Conservation (phyloP, 805 yeast species). For the Brettanomyces custersianus region DNA sequence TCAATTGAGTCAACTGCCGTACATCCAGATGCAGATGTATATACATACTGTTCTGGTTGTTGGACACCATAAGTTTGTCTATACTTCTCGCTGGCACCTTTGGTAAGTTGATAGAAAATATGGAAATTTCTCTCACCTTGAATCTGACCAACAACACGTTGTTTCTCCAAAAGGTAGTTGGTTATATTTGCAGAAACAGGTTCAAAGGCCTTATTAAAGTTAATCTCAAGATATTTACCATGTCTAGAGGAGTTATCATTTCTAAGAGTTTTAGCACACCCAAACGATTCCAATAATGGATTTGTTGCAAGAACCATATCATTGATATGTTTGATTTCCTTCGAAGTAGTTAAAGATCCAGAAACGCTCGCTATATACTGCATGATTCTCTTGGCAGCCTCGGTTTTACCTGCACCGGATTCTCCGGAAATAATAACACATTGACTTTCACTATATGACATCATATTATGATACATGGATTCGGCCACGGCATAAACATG, state of each 20-base stretch:
- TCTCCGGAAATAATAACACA: constrained; percentile 98
- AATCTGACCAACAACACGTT: constrained; percentile 94
- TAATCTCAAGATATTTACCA: constrained; percentile 89
- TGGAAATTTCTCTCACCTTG: constrained; percentile 92
- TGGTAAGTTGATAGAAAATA: constrained; percentile 91
- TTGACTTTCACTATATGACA: constrained; percentile 88
- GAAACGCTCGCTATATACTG: constrained; percentile 90
- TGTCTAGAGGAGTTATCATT: constrained; percentile 87
- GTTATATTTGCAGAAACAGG: constrained; percentile 96
- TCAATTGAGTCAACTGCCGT: constrained; percentile 80
- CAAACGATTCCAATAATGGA: constrained; percentile 83
- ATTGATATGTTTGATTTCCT: constrained; percentile 76
- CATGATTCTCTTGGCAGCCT: constrained; percentile 97
- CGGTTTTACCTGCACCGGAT: constrained; percentile 97
- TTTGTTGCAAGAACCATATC: constrained; percentile 98
- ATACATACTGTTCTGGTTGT: constrained; percentile 84
- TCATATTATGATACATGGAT: constrained; percentile 90
- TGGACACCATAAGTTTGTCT: constrained; percentile 85
- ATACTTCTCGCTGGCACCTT: constrained; percentile 78
- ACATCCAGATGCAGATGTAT: constrained; percentile 82
- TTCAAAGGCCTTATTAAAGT: constrained; percentile 70
- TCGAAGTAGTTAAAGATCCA: constrained; percentile 52
- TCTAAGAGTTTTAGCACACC: constrained; percentile 87
- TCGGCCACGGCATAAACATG: constrained; percentile 98
- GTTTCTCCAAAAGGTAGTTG: constrained; percentile 87